These are phyloP conservation scores for Eimeria sp. DNA, from an alignment of 169 alveolate genomes.

Conservation along the genomic window DNA sequence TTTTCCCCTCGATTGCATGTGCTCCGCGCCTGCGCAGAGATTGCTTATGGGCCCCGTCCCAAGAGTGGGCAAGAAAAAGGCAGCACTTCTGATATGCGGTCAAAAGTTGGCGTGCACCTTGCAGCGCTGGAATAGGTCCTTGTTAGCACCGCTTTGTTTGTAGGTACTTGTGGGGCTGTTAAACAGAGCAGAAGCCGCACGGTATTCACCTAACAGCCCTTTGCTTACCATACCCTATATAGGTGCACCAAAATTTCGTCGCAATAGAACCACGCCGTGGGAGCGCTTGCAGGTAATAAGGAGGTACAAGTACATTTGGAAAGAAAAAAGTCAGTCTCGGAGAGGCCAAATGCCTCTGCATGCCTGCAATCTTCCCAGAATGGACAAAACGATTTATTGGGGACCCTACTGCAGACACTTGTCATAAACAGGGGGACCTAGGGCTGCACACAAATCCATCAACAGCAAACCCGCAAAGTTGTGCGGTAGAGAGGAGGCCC, in stretches of 20 bases:
- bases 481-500: not conserved
- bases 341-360: not conserved
- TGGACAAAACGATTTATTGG: not conserved
- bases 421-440: constrained; percentile 17
- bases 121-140: not conserved
- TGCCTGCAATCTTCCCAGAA: too few relatives aligned
- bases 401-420: not conserved
- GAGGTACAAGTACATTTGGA: not conserved
- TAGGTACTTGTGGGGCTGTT: not conserved
- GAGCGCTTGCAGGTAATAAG: not conserved
- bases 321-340: not conserved
- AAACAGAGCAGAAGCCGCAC: not conserved
- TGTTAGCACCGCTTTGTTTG: not conserved
- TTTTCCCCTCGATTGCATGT: too few relatives aligned
- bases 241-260: not conserved
- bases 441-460: constrained; percentile 48
- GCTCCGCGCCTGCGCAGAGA: too few relatives aligned
- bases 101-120: too few relatives aligned
- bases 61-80: not conserved
- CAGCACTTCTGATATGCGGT: not conserved
- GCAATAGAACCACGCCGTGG: not conserved
- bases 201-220: not conserved
- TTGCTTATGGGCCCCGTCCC: not conserved
- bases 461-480: constrained; percentile 55
- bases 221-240: not conserved